Conservation (phyloP, 2,329 filamentous ascomycete species). For the Pleoardoris graminearum region DNA sequence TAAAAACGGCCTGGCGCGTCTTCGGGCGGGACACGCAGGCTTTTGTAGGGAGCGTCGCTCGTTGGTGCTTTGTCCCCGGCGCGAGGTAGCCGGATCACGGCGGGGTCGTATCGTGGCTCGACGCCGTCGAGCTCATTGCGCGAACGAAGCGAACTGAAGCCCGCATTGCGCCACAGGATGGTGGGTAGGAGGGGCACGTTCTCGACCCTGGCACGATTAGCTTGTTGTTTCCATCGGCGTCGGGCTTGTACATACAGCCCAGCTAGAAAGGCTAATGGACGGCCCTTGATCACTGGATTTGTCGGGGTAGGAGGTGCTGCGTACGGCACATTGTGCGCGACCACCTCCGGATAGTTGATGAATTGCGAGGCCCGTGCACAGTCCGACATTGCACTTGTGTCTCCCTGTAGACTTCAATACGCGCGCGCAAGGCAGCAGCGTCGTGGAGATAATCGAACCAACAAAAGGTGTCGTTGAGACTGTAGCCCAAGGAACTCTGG, state of each 20-base stretch:
- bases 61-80: constrained; percentile 19
- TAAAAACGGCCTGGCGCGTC: constrained; percentile 38
- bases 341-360: constrained; percentile 43
- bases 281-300: constrained; percentile 72
- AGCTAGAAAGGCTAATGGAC: constrained; percentile 63
- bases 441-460: too few species aligned
- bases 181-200: constrained; percentile 64
- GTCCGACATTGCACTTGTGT: constrained; percentile 33
- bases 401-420: too few species aligned
- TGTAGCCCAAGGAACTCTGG: background rate
- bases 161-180: constrained; percentile 72
- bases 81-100: constrained; percentile 54
- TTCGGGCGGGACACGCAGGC: constrained; percentile 24
- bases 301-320: constrained; percentile 45
- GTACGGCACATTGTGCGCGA: constrained; percentile 38
- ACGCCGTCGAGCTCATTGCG: constrained; percentile 60
- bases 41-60: constrained; percentile 24
- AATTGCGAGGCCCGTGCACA: constrained; percentile 29
- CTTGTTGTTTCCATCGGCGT: constrained; percentile 6
- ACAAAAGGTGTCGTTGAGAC: background rate
- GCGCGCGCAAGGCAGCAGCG: too few species aligned
- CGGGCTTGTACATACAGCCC: constrained; percentile 56
- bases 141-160: constrained; percentile 62
- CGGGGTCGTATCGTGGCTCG: constrained; percentile 59
- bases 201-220: constrained; percentile 56